Evolutionary conservation across 257 asterid genomes (phyloP).

Genomic region (Solanum megistacrolobum): DNA sequence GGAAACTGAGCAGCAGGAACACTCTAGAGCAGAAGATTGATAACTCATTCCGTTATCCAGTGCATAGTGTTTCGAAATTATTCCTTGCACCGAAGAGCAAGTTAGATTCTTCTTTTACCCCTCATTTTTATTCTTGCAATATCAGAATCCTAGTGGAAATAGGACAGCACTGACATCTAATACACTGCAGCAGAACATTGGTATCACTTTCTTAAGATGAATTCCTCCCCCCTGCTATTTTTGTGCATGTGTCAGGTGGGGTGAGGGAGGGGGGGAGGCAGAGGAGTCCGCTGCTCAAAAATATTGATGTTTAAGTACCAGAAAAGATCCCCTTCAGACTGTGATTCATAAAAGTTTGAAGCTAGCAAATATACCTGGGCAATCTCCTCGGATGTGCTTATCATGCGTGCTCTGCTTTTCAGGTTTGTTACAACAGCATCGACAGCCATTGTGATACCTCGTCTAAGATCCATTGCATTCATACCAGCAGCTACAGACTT

Average conservation of each 20-base stretch:
- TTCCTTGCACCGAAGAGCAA: not conserved
- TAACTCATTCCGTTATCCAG: not conserved
- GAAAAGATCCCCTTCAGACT: not conserved
- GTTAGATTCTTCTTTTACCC: not conserved
- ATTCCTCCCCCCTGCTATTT: not conserved
- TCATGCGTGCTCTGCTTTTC: conserved; percentile 49
- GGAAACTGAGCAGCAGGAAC: not conserved
- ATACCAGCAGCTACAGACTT: conserved; percentile 65
- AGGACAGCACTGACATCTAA: not conserved
- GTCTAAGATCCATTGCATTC: conserved; percentile 61
- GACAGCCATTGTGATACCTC: conserved; percentile 54
- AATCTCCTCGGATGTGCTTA: conserved; percentile 49
- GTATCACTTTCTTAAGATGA: not conserved
- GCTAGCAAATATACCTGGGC: conserved; percentile 30
- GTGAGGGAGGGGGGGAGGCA: too few relatives aligned
- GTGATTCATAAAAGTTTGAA: not conserved
- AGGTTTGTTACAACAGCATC: conserved; percentile 41
- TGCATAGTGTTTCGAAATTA: not conserved
- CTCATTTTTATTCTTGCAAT: not conserved
- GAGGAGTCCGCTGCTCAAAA: not conserved
- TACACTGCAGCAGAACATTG: not conserved
- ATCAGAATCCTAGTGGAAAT: not conserved
- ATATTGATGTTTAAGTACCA: not conserved
- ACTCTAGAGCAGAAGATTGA: not conserved
- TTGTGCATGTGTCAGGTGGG: not conserved